These are phyloP conservation scores for Mytilinidion resinicola DNA, from an alignment of 495 filamentous ascomycete genomes.

Conservation along the genomic window DNA sequence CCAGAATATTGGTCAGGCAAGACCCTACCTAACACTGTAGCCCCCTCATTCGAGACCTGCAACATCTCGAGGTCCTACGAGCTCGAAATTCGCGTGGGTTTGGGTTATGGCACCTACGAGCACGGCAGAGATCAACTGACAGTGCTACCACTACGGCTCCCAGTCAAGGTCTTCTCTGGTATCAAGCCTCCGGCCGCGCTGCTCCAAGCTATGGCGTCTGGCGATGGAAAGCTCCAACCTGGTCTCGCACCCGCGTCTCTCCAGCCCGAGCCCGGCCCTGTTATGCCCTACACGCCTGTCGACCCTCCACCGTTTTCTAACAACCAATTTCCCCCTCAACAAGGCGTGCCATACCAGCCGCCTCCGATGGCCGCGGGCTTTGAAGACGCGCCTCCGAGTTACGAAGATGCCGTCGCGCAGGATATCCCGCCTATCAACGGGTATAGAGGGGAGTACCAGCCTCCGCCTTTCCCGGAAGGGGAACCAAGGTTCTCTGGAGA, in stretches of 20 bases:
- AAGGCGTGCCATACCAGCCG: constrained; percentile 16
- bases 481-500: constrained; percentile 24
- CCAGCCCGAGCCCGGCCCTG: constrained; percentile 30
- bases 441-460: constrained; percentile 57
- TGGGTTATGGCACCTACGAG: constrained; percentile 50
- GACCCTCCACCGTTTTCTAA: neutral
- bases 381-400: constrained; percentile 41
- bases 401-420: constrained; percentile 75
- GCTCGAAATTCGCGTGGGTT: constrained; percentile 70
- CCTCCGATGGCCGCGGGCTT: constrained; percentile 20
- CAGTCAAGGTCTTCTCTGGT: constrained; percentile 80
- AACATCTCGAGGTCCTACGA: constrained; percentile 79
- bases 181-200: constrained; percentile 41
- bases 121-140: constrained; percentile 50
- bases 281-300: constrained; percentile 23
- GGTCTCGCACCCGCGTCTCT: neutral
- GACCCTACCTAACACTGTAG: constrained; percentile 72
- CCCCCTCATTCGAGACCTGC: constrained; percentile 81
- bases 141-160: constrained; percentile 69
- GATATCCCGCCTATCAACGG: constrained; percentile 60
- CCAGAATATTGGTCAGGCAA: constrained; percentile 59
- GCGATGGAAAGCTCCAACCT: neutral
- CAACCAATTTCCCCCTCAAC: constrained; percentile 16
- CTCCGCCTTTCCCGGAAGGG: constrained; percentile 40
- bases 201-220: constrained; percentile 1